phyloP scores from a whole-genome alignment of 2,329 filamentous ascomycete species.

The Anisogramma anomala region DNA sequence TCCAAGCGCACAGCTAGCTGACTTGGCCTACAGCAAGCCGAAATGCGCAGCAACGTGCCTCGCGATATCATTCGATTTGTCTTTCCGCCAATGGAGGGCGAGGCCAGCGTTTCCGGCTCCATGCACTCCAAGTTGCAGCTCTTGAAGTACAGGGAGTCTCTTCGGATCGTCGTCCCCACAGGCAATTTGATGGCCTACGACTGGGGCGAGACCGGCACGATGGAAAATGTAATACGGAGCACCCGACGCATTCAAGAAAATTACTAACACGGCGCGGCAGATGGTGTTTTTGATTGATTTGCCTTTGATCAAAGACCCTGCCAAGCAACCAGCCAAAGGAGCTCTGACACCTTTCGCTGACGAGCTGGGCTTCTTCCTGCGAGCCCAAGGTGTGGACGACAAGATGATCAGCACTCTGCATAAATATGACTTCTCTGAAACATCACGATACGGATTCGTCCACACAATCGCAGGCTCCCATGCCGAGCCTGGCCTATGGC shows the following conservation, averaged over 20 bases:
- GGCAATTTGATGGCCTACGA: conserved; percentile 80
- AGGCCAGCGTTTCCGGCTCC: conserved; percentile 41
- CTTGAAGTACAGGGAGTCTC: conserved; percentile 60
- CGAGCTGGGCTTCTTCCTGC: conserved; percentile 60
- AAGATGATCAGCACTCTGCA: conserved; percentile 55
- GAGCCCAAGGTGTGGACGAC: conserved; percentile 52
- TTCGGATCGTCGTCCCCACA: conserved; percentile 74
- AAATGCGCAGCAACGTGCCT: conserved; percentile 39
- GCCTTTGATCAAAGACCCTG: conserved; percentile 43
- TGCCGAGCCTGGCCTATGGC: conserved; percentile 28
- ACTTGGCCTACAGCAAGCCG: conserved; percentile 29
- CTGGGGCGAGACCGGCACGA: conserved; percentile 73
- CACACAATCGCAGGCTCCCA: conserved; percentile 62
- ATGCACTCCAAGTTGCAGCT: conserved; percentile 97
- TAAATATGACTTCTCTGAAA: conserved; percentile 73
- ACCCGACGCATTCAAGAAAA: neutral
- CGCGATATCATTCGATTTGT: conserved; percentile 52
- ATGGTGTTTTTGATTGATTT: conserved; percentile 88
- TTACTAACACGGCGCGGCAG: conserved; percentile 27
- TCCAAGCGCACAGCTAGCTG: conserved; percentile 6
- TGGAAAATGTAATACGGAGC: conserved; percentile 63
- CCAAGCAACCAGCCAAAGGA: conserved; percentile 22
- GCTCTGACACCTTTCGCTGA: conserved; percentile 46
- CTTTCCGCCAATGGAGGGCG: conserved; percentile 64
- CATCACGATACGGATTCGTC: conserved; percentile 63